These are phyloP conservation scores for Arthrinium puccinioides DNA, from an alignment of 2,329 filamentous ascomycete genomes.

Conservation along the genomic window DNA sequence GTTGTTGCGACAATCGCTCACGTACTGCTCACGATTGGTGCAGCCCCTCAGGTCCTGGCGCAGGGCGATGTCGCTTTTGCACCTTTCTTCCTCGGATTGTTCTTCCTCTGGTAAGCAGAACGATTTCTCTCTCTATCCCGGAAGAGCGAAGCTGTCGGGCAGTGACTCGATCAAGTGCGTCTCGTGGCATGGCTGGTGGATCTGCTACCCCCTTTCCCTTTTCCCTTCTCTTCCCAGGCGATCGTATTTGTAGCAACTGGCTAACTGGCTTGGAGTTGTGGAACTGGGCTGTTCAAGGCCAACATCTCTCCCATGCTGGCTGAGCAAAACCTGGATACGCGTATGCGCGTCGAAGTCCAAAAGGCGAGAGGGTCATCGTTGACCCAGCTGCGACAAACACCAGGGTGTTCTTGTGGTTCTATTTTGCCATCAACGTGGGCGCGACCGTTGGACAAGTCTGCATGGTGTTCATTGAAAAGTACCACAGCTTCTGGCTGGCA, in stretches of 20 bases:
- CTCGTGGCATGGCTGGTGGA: too few species aligned
- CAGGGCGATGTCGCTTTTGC: constrained; percentile 41
- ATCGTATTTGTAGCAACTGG: constrained; percentile 58
- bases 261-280: constrained; percentile 59
- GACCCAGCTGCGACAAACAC: constrained; percentile 63
- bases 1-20: constrained; percentile 59
- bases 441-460: constrained; percentile 37
- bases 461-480: constrained; percentile 54
- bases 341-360: constrained; percentile 47
- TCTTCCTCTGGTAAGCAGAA: too few species aligned
- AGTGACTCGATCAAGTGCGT: too few species aligned
- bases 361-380: constrained; percentile 61
- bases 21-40: constrained; percentile 56
- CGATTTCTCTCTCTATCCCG: too few species aligned
- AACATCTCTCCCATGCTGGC: constrained; percentile 69
- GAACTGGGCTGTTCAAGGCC: constrained; percentile 75
- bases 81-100: constrained; percentile 3
- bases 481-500: constrained; percentile 54
- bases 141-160: too few species aligned
- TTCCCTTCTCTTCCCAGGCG: too few species aligned
- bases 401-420: constrained; percentile 60
- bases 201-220: too few species aligned
- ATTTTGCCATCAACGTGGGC: constrained; percentile 43
- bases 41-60: constrained; percentile 56
- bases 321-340: constrained; percentile 58